phyloP scores from a whole-genome alignment of 495 filamentous ascomycete genomes.

The Neurospora tetrasperma region DNA sequence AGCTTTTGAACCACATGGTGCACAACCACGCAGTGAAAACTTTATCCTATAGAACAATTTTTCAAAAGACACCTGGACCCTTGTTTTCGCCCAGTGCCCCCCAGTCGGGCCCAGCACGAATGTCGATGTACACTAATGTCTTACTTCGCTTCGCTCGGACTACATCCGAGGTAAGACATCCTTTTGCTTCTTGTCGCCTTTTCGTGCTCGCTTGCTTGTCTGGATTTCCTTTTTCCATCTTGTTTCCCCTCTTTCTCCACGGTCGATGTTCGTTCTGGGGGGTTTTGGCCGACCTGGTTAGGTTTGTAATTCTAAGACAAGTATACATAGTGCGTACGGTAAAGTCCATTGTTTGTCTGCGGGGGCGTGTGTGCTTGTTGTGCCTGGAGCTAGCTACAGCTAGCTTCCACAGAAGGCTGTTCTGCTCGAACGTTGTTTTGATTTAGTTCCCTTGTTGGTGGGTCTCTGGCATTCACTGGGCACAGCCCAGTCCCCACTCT shows the following conservation, averaged over 20 bases:
- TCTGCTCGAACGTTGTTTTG: not conserved
- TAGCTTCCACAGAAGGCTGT: not conserved
- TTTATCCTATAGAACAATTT: not conserved
- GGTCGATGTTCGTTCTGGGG: not conserved
- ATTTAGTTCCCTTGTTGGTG: not conserved
- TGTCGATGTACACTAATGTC: not conserved
- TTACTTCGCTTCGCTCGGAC: not conserved
- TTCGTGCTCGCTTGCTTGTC: not conserved
- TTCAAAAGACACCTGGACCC: not conserved
- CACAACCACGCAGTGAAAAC: not conserved
- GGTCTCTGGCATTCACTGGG: too few species aligned
- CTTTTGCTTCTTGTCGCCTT: not conserved
- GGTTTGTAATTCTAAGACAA: not conserved
- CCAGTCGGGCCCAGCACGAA: not conserved
- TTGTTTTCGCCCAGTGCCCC: not conserved
- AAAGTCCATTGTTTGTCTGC: not conserved
- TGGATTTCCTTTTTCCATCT: not conserved
- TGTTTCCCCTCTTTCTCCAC: not conserved
- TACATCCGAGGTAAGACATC: not conserved
- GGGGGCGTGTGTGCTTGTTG: not conserved
- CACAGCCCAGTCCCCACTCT: too few species aligned
- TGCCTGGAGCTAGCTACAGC: not conserved
- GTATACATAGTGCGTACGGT: not conserved
- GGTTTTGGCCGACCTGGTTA: not conserved
- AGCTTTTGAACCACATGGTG: too few species aligned